Evolutionary conservation across 1,284 basidiomycete species (phyloP), one percentile per base, ranked within the genome.

Genomic region (Malassezia equina): DNA sequence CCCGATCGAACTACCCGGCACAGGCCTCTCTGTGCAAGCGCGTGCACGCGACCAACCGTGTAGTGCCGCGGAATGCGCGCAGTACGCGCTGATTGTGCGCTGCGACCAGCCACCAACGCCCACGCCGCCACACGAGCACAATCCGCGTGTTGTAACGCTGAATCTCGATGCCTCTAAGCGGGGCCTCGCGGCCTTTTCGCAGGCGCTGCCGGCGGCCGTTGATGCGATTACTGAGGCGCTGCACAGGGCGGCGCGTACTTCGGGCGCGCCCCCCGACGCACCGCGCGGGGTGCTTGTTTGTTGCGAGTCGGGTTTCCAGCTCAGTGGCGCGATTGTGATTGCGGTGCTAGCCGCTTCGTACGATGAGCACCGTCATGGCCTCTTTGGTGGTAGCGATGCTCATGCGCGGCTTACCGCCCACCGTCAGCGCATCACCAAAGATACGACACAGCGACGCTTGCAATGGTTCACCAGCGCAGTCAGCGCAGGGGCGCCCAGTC

Each of bases 331-430:
- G 11, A 39, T 63, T 7, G 51, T 55, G 29, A 61, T 63, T 4
- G 59, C 59, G 13, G 41, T 66, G 33, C 61, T 63, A 0, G 59
- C 53, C 3, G 42, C 53, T 7, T 63, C 51, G 52, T 64, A 71
- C 66, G 62, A 78, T 76, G 58, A 64, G 39, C 31, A 59, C 21
- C 62, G 60, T 34, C 23, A 24, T 1, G 45, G 65, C 7, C 39
- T 69, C 17, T 12, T 17, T 11, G 47, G 44, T 8, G 29, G 40
- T 7, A 3, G 5, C 8, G 49, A 42, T 17, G 40, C 42, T 19
- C 45, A 42, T 8, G 36, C 9, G 24, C 15, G 17, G 7, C 43
- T 46, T 9, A 41, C 49, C 2, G 24, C 8, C 39, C 55, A 57
- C 39, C 55, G 55, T 3, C 17, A 9, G 4, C 36, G n/a, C 13